Conservation (phyloP, 768 basidiomycete genomes). For the Kwoniella dendrophila region DNA sequence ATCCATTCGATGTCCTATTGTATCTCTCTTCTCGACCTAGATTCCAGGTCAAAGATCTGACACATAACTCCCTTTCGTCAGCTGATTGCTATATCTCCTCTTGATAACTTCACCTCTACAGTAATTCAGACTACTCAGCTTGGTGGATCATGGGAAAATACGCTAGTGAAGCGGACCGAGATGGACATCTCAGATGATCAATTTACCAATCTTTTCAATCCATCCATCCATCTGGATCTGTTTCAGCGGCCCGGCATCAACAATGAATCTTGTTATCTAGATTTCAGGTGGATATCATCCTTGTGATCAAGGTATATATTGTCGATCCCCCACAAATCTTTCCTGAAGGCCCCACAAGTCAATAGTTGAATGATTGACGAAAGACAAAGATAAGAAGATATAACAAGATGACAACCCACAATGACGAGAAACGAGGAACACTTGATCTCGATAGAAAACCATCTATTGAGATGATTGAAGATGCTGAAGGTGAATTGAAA, state of each 20-base stretch:
- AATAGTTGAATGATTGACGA: background rate
- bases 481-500: constrained; percentile 10
- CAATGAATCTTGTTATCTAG: background rate
- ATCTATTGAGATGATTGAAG: constrained; percentile 13
- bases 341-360: background rate
- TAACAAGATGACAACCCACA: background rate
- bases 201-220: too few species aligned
- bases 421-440: background rate
- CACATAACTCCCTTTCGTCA: too few species aligned
- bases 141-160: background rate
- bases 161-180: constrained; percentile 3
- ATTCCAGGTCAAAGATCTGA: too few species aligned
- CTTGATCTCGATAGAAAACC: constrained; percentile 5
- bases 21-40: too few species aligned
- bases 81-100: too few species aligned
- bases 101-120: too few species aligned
- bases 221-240: too few species aligned
- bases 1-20: too few species aligned
- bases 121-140: background rate
- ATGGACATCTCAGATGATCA: background rate
- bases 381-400: background rate
- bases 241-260: constrained; percentile 3
- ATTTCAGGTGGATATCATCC: background rate
- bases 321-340: background rate
- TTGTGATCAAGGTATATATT: background rate